Percentiles rank a stretch among this genome's conserved stretches.
Conservation (phyloP, 148 eudicot species). For the Fagopyrum homotropicum region DNA sequence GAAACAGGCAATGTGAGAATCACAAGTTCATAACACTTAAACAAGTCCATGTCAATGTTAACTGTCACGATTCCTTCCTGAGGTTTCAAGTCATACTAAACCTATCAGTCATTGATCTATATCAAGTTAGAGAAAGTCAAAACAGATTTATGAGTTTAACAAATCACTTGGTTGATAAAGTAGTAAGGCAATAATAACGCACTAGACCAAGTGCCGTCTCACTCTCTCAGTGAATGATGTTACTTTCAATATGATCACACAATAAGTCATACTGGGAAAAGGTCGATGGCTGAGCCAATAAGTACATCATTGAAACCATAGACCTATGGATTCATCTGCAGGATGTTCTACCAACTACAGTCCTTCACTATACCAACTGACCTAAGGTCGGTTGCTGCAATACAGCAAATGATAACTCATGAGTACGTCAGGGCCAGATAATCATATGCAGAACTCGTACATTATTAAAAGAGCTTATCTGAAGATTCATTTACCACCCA, state of each 20-base stretch:
- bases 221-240: too few relatives aligned
- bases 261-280: too few relatives aligned
- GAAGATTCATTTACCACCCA: background rate
- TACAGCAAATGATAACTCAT: background rate
- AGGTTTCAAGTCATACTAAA: too few relatives aligned
- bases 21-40: too few relatives aligned
- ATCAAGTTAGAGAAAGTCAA: background rate
- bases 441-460: background rate
- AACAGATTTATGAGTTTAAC: background rate
- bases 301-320: slow-evolving; percentile 30
- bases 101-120: too few relatives aligned
- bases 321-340: slow-evolving; percentile 53
- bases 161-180: background rate
- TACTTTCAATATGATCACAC: too few relatives aligned
- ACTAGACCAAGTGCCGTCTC: background rate
- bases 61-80: too few relatives aligned
- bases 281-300: too few relatives aligned
- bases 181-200: too few relatives aligned
- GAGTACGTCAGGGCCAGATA: background rate
- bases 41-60: too few relatives aligned
- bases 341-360: background rate
- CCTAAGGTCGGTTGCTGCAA: background rate
- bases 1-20: too few relatives aligned
- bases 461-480: background rate
- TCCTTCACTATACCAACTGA: slow-evolving; percentile 1